A percentile compares a stretch with the other conserved stretches of the same genome.
Conservation (phyloP, 768 basidiomycete genomes). For the Rhodotorula paludigena region DNA sequence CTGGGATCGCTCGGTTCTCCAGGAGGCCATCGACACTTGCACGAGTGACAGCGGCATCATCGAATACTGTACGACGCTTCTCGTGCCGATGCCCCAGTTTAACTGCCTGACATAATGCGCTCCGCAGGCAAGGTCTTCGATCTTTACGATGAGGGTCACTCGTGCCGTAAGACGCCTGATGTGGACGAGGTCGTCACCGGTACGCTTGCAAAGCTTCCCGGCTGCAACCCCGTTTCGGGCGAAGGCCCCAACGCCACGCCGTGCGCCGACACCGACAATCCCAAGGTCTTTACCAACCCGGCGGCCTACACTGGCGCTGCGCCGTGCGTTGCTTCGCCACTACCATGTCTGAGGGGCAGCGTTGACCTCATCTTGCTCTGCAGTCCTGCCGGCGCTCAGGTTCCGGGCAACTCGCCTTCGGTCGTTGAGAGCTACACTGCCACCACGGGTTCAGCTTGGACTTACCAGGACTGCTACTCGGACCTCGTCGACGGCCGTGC, state of each 20-base stretch:
- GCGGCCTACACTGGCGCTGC: slow-evolving; percentile 11
- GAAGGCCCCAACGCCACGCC: slow-evolving; percentile 16
- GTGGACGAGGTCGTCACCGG: slow-evolving; percentile 38
- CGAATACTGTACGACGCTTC: slow-evolving; percentile 34
- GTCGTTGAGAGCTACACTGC: slow-evolving; percentile 13
- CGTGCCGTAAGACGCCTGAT: slow-evolving; percentile 34
- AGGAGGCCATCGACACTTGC: slow-evolving; percentile 41
- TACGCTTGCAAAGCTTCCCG: slow-evolving; percentile 32
- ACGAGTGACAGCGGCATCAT: slow-evolving; percentile 37
- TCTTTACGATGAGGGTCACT: slow-evolving; percentile 21
- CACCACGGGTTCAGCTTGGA: background rate
- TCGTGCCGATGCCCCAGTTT: too few relatives aligned
- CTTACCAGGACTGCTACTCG: slow-evolving; percentile 36
- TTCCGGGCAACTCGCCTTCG: slow-evolving; percentile 1
- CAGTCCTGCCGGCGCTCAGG: slow-evolving; percentile 12
- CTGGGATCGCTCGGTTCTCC: slow-evolving; percentile 38
- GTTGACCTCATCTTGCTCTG: background rate
- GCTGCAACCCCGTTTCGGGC: slow-evolving; percentile 40
- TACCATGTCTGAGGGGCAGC: too few relatives aligned
- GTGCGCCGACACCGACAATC: background rate
- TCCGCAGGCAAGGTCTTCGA: slow-evolving; percentile 34
- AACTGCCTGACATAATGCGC: background rate
- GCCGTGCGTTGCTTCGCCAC: background rate
- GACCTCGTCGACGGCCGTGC: slow-evolving; percentile 27
- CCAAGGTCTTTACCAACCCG: background rate